Base-by-base conservation (phyloP, 192 early-diverging fungal species). In the Backusella westeae region DNA sequence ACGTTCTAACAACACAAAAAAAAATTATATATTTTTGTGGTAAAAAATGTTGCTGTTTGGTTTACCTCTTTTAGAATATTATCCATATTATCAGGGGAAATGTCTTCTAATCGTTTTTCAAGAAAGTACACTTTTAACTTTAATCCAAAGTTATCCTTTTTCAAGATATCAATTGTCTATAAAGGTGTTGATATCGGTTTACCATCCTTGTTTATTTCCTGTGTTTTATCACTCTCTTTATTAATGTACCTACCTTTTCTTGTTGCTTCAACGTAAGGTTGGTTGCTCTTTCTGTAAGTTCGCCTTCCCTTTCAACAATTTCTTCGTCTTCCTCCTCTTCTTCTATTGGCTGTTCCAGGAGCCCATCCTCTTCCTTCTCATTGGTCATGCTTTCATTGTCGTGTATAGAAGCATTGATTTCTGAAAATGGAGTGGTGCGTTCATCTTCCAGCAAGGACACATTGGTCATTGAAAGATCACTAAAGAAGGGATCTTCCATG, bases 91-190 rank as follows among this genome's bases (percentile, higher is more conserved):
- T 88, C 89, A 2, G 89, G 89, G 17, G 86, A 87, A 34, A 87
- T 41, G 59, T 90, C 81, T 32, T 77, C 81, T 34, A 87, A 34
- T 19, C 82, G 76, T 35, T 88, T 84, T 67, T 90, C 86, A 49
- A 90, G 69, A 75, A 78, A 88, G 69, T 85, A 89, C 3, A 89
- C 77, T 36, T 86, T 83, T 44, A 90, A 52, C 70, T 90, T 89
- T 35, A 90, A 78, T 52, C 81, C 75, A 72, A 89, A 89, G 39
- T 83, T 87, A 10, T 89, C 86, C 67, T 90, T 87, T 29, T 86
- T 81, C 9, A 89, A 78, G 29, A 83, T 81, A 73, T 90, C 87
- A 77, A 90, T 85, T 3, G 80, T 78, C 87, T 90, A 80, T 34
- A 19, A 39, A 56, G 4, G 15, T 23, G 8, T 63, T 63, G 7